Base-by-base conservation (phyloP, 345 rosid species). In the Nephelium lappaceum region DNA sequence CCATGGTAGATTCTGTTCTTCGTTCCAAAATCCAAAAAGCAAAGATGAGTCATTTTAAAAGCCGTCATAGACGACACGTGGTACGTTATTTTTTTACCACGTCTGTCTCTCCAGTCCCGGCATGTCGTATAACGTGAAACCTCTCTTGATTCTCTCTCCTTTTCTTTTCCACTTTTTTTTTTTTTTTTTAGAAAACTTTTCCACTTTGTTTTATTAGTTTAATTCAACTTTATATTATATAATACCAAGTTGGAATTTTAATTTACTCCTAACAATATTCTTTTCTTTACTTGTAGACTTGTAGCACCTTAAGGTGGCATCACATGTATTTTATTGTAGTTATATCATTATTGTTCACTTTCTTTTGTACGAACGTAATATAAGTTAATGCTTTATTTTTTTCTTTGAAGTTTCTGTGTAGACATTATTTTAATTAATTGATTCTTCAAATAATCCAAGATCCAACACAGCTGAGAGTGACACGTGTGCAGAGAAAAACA, bases 61-160 rank as follows among this genome's bases (percentile, higher is more conserved):
- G 27, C 42, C 0, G 0, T 16, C 43, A 51, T 15, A 23, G 31
- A 0, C 16, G 63, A 64, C 74, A 80, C 76, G 73, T 76, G 83
- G 79, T n/a, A 38, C 18, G 51, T 5, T 12, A 6, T 6, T 0
- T 2, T 8, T 5, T 8, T 12, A 58, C 73, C 78, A 77, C 81
- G 75, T 67, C 12, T 77, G 81, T 72, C 77, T 67, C 81, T 77
- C 62, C 5, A 43, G 51, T 19, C 8, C 65, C 62, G 51, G 74
- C 78, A 81, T 61, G 75, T 60, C 69, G 7, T 67, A 15, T 2
- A 45, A 47, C 60, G 55, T 24, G 78, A 72, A 77, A 73, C 81
- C 55, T 31, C 62, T 45, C 60, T 43, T 12, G 24, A 19, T 14
- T 80, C 25, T 18, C 51, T 11, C 0, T 18, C 18, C 12, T 14